Base-by-base conservation (phyloP, 257 asterid species). In the Nicotiana sylvestris region DNA sequence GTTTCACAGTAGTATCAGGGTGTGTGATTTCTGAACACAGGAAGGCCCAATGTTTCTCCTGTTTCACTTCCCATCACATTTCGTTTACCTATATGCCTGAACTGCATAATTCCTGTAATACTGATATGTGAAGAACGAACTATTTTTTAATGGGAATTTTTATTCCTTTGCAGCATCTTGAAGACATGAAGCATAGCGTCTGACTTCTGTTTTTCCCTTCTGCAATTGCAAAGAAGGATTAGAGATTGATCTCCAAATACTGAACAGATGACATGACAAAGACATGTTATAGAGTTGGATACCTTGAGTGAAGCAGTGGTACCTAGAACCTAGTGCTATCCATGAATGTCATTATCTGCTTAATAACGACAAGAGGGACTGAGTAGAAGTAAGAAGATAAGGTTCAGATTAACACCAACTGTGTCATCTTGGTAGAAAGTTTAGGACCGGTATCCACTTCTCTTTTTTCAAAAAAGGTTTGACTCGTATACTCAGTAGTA, bases 91-190 rank as follows among this genome's bases (percentile, higher is more conserved):
- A 25, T 82, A 11, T 15, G 49, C 64, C 61, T 62, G 82, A 61
- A 30, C 82, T 61, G 64, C 66, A 51, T 66, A 76, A 76, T 83
- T 82, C 84, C 78, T 78, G 64, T 39, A 37, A 58, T 17, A 35
- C 7, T 83, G 79, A 72, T 78, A 84, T 82, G 87, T 80, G 16
- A 84, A 81, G 46, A 43, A 84, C 84, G 84, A 87, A 84, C 89
- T 79, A 70, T 87, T 58, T 84, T 87, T 79, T 82, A 87, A 87
- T 80, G 87, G 84, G 77, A 81, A 81, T 66, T 56, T 66, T 58
- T 30, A 56, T 76, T 62, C 81, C 79, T 66, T 43, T 60, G 79
- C 85, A 43, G 86, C 87, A 18, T 53, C 84, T 68, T 67, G 82
- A 56, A 69, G 37, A 64, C 81, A 64, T 55, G 81, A 77, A n/a